phyloP scores from a whole-genome alignment of 805 yeast species.

The Suhomyces sp. region DNA sequence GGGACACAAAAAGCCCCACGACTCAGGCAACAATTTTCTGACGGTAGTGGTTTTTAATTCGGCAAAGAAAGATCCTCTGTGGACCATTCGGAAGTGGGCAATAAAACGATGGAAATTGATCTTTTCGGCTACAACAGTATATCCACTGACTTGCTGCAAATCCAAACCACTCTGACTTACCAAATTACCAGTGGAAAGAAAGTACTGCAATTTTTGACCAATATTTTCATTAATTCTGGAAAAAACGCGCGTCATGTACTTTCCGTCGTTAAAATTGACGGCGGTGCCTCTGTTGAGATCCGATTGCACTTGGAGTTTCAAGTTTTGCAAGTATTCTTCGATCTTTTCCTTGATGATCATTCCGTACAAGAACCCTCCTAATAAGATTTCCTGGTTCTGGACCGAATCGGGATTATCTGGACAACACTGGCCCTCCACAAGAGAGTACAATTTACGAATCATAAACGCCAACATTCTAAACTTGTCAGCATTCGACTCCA shows the following conservation, averaged over 20 bases:
- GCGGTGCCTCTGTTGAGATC: constrained; percentile 80
- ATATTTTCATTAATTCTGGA: constrained; percentile 84
- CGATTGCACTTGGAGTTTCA: constrained; percentile 69
- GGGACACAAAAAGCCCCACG: constrained; percentile 99
- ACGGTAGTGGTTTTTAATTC: constrained; percentile 97
- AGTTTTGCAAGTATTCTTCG: constrained; percentile 81
- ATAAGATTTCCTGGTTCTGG: constrained; percentile 93
- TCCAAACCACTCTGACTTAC: constrained; percentile 97
- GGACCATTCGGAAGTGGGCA: constrained; percentile 99
- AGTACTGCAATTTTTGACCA: constrained; percentile 91
- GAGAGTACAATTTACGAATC: constrained; percentile 91
- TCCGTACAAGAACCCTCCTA: constrained; percentile 95
- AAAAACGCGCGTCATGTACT: constrained; percentile 78
- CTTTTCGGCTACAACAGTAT: constrained; percentile 97
- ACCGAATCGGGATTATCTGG: constrained; percentile 99
- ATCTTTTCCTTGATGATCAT: constrained; percentile 96
- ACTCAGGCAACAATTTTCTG: constrained; percentile 91
- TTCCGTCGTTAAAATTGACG: constrained; percentile 78
- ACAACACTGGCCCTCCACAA: constrained; percentile 94
- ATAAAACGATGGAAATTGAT: constrained; percentile 95
- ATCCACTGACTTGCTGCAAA: constrained; percentile 96
- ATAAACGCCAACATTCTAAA: constrained; percentile 85
- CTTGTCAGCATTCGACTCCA: constrained; percentile 71
- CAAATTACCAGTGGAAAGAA: constrained; percentile 93
- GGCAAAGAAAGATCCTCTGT: constrained; percentile 98